Base-by-base conservation (phyloP, 2,329 filamentous ascomycete genomes). In the Fusarium brevicatenulatum region DNA sequence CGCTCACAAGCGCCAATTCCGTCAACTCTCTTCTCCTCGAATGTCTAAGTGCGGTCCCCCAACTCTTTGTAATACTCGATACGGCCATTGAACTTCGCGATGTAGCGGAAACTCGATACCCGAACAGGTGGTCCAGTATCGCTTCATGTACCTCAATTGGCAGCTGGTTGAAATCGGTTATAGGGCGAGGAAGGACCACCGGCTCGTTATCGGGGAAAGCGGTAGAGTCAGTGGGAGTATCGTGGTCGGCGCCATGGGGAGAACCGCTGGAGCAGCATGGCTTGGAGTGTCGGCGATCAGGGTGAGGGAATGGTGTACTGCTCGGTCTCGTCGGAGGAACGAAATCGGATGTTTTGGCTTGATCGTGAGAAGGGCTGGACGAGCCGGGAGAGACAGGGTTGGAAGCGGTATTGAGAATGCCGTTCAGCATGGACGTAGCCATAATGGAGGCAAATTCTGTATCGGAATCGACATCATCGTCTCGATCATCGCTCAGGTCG, bases 71-170 rank as follows among this genome's bases (percentile, higher is more conserved):
- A 15, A 87, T 83, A 66, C 84, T 87, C 6, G 86, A 85, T 63
- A 89, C 85, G 66, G 86, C 84, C 52, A 88, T 84, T 55, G 87
- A 85, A 76, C 87, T 88, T 67, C 87, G 86, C 46, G 87, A 87
- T 23, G 88, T 85, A 9, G 90, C 85, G 1, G 91, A 91, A 44
- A 90, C 87, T 52, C 90, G 87, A 66, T 91, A 90, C 7, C 91
- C 92, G 75, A 93, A 93, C 4, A 93, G 82, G 73, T 92, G 88
- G 78, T 94, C 92, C 19, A 94, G 83, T 60, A 94, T 91, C 62
- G 88, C 89, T 76, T 93, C 91, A 78, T 93, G 91, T 18, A 94
- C 92, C 79, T 94, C 92, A 62, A 88, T 86, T 3, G 92, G 92
- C 4, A 93, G 83, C 70, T 89, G 81, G 49, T 85, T 82, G 54